phyloP scores from a whole-genome alignment of 805 yeast species.

The Clavispora fructus region DNA sequence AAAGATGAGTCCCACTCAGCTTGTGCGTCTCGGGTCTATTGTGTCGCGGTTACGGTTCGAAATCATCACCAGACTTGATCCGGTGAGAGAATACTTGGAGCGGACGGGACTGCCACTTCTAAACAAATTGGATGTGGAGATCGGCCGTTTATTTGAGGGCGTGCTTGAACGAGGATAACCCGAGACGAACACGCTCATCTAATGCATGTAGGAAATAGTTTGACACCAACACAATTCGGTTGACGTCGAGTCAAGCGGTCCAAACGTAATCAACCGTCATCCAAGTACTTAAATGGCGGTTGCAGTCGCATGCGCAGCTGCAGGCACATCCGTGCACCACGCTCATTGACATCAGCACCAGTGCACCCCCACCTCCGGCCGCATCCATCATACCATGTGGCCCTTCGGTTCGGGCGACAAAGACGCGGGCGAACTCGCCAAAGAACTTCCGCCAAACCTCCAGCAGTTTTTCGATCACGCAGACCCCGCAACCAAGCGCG shows the following conservation, averaged over 20 bases:
- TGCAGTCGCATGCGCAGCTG: not conserved
- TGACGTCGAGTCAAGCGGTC: no score
- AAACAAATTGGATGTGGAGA: slow-evolving; percentile 29
- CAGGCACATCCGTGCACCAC: not conserved
- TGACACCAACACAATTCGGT: no score
- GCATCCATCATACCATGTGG: slow-evolving; percentile 18
- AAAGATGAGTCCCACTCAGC: slow-evolving; percentile 44
- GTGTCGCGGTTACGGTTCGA: slow-evolving; percentile 47
- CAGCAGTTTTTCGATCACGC: slow-evolving; percentile 25
- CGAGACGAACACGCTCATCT: no score
- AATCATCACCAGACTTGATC: slow-evolving; percentile 26
- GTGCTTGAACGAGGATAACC: slow-evolving; percentile 24
- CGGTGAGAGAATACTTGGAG: slow-evolving; percentile 4
- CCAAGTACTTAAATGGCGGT: not conserved
- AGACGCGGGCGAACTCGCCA: slow-evolving; percentile 22
- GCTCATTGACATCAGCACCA: not conserved
- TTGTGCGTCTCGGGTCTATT: slow-evolving; percentile 47
- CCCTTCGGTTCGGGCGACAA: slow-evolving; percentile 21
- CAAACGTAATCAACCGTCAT: no score
- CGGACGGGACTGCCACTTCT: slow-evolving; percentile 3
- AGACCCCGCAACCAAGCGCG: slow-evolving; percentile 25
- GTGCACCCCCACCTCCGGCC: not conserved
- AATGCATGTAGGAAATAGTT: no score
- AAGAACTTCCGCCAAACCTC: slow-evolving; percentile 31
- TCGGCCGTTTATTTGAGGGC: slow-evolving; percentile 36